Conservation (phyloP, 768 basidiomycete genomes). For the Tephrocybe sp. region DNA sequence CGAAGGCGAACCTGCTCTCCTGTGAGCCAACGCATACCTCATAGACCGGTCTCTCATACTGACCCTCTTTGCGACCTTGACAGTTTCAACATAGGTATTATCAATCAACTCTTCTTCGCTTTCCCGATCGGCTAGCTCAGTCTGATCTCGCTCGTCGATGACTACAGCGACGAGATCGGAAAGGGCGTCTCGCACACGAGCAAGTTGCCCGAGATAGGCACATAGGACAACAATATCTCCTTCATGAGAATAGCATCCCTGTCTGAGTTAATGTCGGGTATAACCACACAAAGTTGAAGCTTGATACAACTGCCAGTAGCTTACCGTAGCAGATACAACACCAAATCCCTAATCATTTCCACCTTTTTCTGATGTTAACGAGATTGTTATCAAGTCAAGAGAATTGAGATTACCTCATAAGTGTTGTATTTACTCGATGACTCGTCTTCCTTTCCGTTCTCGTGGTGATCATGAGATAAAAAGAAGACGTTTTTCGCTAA, state of each 20-base stretch:
- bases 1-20: constrained; percentile 56
- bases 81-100: constrained; percentile 35
- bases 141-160: constrained; percentile 69
- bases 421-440: constrained; percentile 62
- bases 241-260: constrained; percentile 41
- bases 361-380: constrained; percentile 25
- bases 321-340: constrained; percentile 40
- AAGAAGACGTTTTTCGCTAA: constrained; percentile 67
- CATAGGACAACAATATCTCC: constrained; percentile 48
- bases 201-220: constrained; percentile 45
- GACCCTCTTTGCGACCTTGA: constrained; percentile 54
- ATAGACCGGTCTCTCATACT: constrained; percentile 13
- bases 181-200: constrained; percentile 37
- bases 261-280: constrained; percentile 21
- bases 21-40: neutral
- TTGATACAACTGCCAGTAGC: constrained; percentile 2
- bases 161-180: constrained; percentile 51
- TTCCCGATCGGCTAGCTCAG: constrained; percentile 53
- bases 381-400: neutral
- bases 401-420: constrained; percentile 50
- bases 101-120: constrained; percentile 28
- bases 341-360: constrained; percentile 41
- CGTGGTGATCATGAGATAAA: constrained; percentile 56
- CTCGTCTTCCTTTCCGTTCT: constrained; percentile 60
- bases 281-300: neutral